Evolutionary conservation across 2,329 filamentous ascomycete genomes (phyloP).

Genomic region (Bipolaris sorokiniana): DNA sequence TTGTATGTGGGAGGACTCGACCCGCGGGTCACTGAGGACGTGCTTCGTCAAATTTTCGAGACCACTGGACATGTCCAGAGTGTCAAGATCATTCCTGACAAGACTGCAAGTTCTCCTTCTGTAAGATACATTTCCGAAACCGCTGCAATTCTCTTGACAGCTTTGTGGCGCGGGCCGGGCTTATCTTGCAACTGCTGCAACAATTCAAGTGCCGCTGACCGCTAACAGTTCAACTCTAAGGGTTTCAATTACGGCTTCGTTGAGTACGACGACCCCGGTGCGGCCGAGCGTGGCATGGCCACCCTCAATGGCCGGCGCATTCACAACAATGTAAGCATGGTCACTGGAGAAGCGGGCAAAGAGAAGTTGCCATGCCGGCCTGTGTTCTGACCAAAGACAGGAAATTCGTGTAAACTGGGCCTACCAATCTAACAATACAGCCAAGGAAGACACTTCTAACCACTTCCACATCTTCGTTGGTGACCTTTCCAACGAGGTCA

Average conservation of each 20-base stretch:
- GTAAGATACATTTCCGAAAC: conserved; percentile 25
- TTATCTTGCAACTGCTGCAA: conserved; percentile 17
- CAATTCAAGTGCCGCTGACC: conserved; percentile 14
- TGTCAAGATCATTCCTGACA: conserved; percentile 99
- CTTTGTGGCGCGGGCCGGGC: conserved; percentile 17
- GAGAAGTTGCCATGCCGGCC: conserved; percentile 12
- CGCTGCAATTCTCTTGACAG: conserved; percentile 19
- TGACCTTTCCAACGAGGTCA: conserved; percentile 97
- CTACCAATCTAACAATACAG: conserved; percentile 92
- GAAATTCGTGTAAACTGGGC: conserved; percentile 99
- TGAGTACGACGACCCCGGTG: conserved; percentile 96
- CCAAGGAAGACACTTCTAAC: conserved; percentile 96
- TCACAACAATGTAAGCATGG: conserved; percentile 80
- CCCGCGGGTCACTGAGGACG: conserved; percentile 92
- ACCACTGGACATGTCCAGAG: conserved; percentile 97
- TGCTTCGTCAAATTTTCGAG: conserved; percentile 97
- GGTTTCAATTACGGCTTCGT: conserved; percentile 99
- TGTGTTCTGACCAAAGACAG: conserved; percentile 56
- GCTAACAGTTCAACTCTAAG: conserved; percentile 59
- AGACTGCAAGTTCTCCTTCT: conserved; percentile 76
- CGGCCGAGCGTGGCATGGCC: conserved; percentile 95
- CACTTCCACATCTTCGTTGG: conserved; percentile 99
- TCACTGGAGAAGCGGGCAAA: not conserved
- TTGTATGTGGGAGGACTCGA: conserved; percentile 95
- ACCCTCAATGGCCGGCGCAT: conserved; percentile 94